These are phyloP conservation scores for Amauroascus verrucosus DNA, from an alignment of 2,329 filamentous ascomycete species.

Conservation along the genomic window DNA sequence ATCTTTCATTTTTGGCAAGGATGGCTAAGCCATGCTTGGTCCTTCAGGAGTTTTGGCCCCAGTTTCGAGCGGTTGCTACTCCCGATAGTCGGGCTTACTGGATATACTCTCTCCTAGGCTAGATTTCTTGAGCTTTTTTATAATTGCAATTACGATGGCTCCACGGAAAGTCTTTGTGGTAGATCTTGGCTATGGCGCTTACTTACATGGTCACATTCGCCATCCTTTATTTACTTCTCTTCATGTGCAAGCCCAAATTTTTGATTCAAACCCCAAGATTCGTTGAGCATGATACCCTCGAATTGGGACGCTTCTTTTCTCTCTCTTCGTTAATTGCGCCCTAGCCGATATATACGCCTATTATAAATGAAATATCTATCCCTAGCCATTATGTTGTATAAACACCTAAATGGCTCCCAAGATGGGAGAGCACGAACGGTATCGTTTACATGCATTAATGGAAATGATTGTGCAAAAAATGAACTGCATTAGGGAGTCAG, in stretches of 20 bases:
- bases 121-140: background rate
- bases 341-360: background rate
- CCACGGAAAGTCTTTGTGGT: background rate
- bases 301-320: background rate
- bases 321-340: background rate
- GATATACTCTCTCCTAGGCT: background rate
- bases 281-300: constrained; percentile 3
- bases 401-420: too few relatives aligned
- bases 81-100: background rate
- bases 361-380: background rate
- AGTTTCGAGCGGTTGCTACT: too few relatives aligned
- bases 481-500: too few relatives aligned
- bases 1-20: too few relatives aligned
- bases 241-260: background rate
- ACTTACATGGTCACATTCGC: background rate
- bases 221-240: background rate
- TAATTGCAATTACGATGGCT: background rate
- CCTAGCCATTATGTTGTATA: too few relatives aligned
- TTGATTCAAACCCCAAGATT: background rate
- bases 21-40: too few relatives aligned
- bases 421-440: too few relatives aligned
- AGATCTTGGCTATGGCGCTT: background rate
- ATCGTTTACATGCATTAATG: too few relatives aligned
- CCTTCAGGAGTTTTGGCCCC: too few relatives aligned
- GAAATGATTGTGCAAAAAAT: too few relatives aligned